These are phyloP conservation scores for Podospora australis DNA, from an alignment of 495 filamentous ascomycete genomes.

Conservation along the genomic window DNA sequence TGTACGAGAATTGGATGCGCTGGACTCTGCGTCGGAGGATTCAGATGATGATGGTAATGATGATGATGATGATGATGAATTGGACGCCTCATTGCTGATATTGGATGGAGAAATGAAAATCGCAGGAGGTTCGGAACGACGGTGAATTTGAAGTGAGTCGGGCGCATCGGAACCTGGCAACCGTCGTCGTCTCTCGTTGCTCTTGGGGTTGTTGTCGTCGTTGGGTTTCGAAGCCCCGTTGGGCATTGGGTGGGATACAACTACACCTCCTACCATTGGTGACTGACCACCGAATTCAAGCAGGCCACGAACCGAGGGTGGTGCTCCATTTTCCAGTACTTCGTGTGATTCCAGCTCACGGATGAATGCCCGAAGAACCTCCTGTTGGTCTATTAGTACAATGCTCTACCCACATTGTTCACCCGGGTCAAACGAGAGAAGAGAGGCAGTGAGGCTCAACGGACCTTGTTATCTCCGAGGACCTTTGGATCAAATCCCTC, in stretches of 20 bases:
- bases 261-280: conserved; percentile 17
- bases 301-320: conserved; percentile 37
- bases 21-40: conserved; percentile 21
- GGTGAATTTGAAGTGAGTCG: conserved; percentile 9
- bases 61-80: no score
- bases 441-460: conserved; percentile 6
- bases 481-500: conserved; percentile 48
- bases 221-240: conserved; percentile 22
- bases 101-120: conserved; percentile 18
- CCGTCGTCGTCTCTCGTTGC: conserved; percentile 35
- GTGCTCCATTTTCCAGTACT: conserved; percentile 24
- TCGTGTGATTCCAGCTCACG: conserved; percentile 42
- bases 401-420: neutral
- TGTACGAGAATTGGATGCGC: conserved; percentile 12
- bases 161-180: conserved; percentile 9
- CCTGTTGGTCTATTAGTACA: conserved; percentile 24
- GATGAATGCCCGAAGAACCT: conserved; percentile 49
- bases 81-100: conserved; percentile 29
- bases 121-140: conserved; percentile 12
- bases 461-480: conserved; percentile 45
- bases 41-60: conserved; percentile 31
- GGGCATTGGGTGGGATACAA: conserved; percentile 12
- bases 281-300: conserved; percentile 16
- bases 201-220: conserved; percentile 10
- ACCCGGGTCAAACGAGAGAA: no score